Base-by-base conservation (phyloP, 73 alveolate species). In the Effrenium voratum region DNA sequence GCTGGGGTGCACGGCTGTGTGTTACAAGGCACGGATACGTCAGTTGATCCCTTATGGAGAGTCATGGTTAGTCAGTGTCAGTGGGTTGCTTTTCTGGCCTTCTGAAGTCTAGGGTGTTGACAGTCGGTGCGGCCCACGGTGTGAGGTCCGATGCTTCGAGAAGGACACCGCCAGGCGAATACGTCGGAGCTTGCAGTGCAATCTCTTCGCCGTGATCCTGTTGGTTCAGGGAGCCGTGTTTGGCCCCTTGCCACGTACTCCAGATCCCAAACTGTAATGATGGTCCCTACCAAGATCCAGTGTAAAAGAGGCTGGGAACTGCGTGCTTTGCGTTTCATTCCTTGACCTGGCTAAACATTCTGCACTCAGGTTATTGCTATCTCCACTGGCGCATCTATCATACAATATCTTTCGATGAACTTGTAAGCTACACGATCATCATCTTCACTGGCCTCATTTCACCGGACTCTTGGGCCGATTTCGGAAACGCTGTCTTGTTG, bases 331-430 rank as follows among this genome's bases (percentile, higher is more conserved):
- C n/a, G n/a, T n/a, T n/a, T n/a, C n/a, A n/a, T n/a, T n/a, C n/a
- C n/a, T n/a, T n/a, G n/a, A 59, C 73, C 73, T 59, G 8, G 30
- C 34, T 26, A n/a, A 26, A 24, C 72, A 32, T 55, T 28, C 68
- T 13, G 52, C 34, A 38, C 52, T 59, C 57, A 87, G 95, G 95
- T 32, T 87, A 60, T 28, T 63, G 72, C 95, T 87, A 87, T 52
- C 82, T 87, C 76, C 95, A 87, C 49, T 87, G 95, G 95, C 76
- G 55, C 36, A 13, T 87, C n/a, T 87, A 87, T 72, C 95, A 87
- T 28, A 87, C 95, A 30, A 87, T 87, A 34, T 87, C 95, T 36
- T 41, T 87, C 24, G 95, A 87, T 26, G 95, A 87, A 70, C 84
- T 87, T 52, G 30, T 87, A 15, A 63, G 80, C 95, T 87, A 87